These are phyloP conservation scores for Pseudoneurospora amorphoporcata DNA, from an alignment of 495 filamentous ascomycete genomes.

Conservation along the genomic window DNA sequence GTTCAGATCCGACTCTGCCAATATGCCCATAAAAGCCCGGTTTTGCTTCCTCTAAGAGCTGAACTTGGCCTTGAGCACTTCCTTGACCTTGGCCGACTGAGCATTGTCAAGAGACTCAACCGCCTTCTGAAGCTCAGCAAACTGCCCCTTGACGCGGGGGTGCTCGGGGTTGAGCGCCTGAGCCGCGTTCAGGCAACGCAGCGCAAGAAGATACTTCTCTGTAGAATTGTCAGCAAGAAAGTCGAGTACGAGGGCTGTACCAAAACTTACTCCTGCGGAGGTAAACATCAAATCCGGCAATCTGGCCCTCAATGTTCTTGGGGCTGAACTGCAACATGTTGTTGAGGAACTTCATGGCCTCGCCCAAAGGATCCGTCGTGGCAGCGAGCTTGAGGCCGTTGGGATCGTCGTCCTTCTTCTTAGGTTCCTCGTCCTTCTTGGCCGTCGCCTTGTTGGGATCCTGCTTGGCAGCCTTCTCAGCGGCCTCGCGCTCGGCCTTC, in stretches of 20 bases:
- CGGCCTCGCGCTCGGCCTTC: constrained; percentile 70
- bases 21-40: neutral
- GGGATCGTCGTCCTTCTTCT: constrained; percentile 85
- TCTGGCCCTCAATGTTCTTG: constrained; percentile 73
- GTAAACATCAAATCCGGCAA: constrained; percentile 82
- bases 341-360: constrained; percentile 76
- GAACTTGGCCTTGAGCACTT: constrained; percentile 58
- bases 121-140: constrained; percentile 55
- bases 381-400: constrained; percentile 64
- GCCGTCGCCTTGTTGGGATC: constrained; percentile 52
- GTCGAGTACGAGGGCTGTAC: neutral
- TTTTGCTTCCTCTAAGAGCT: constrained; percentile 26
- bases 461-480: constrained; percentile 60
- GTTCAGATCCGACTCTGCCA: neutral
- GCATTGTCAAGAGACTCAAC: constrained; percentile 48
- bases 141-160: constrained; percentile 69
- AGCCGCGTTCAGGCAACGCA: constrained; percentile 74
- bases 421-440: constrained; percentile 42
- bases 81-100: constrained; percentile 45
- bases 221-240: constrained; percentile 1
- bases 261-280: constrained; percentile 58
- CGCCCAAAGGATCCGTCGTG: constrained; percentile 72
- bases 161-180: constrained; percentile 56
- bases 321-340: constrained; percentile 72
- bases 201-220: constrained; percentile 78